phyloP scores from a whole-genome alignment of 352 stramenopile species.

The Pythium monospermum region DNA sequence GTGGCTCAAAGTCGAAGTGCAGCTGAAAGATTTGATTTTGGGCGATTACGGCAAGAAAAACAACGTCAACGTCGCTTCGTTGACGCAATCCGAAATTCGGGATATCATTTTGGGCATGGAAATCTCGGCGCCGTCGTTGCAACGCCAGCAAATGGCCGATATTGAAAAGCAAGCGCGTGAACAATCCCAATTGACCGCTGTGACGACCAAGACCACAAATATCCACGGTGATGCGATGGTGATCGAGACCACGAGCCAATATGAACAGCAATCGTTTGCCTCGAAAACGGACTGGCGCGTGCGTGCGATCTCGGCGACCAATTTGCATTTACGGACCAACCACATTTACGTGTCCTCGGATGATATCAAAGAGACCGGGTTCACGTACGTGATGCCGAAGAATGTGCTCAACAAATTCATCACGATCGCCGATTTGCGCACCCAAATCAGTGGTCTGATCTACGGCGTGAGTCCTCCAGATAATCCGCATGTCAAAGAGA shows the following conservation, averaged over 20 bases:
- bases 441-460: conserved; percentile 97
- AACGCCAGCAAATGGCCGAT: conserved; percentile 99
- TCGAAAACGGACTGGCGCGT: conserved; percentile 99
- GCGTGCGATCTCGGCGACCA: conserved; percentile 97
- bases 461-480: conserved; percentile 98
- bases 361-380: conserved; percentile 96
- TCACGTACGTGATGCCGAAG: conserved; percentile 99
- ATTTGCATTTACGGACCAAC: conserved; percentile 98
- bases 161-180: conserved; percentile 99
- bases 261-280: conserved; percentile 99
- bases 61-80: conserved; percentile 99
- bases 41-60: conserved; percentile 99
- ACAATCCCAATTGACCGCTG: conserved; percentile 97
- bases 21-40: conserved; percentile 99
- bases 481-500: conserved; percentile 99
- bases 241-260: conserved; percentile 98
- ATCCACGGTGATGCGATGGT: conserved; percentile 99
- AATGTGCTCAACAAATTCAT: conserved; percentile 99
- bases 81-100: conserved; percentile 99
- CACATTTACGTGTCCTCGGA: conserved; percentile 99
- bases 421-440: conserved; percentile 96
- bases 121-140: conserved; percentile 98
- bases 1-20: conserved; percentile 99
- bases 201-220: conserved; percentile 99
- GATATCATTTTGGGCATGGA: conserved; percentile 99